Conservation (phyloP, 1,284 basidiomycete species). For the Cutaneotrichosporon mucoides region DNA sequence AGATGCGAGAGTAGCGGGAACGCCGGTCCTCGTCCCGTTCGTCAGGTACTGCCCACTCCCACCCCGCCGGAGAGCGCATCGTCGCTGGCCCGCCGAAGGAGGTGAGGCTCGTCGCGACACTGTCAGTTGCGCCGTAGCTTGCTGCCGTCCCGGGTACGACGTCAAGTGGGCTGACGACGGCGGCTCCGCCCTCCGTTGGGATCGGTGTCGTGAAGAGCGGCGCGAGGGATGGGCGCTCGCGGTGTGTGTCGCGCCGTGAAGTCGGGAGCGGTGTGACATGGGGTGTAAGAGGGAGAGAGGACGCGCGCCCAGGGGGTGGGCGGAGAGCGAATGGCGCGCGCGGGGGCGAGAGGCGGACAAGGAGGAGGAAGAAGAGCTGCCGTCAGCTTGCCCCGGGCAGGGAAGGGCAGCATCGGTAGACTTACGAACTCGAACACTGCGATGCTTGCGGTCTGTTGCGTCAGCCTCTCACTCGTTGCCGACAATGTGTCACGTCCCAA, state of each 20-base stretch:
- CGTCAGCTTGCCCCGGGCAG: background rate
- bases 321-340: constrained; percentile 3
- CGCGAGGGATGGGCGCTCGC: background rate
- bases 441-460: constrained; percentile 9
- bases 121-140: background rate
- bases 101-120: background rate
- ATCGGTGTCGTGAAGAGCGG: constrained; percentile 6
- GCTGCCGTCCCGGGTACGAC: too few relatives aligned
- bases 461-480: background rate
- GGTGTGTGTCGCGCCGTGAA: background rate
- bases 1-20: background rate
- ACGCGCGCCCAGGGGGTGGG: constrained; percentile 5
- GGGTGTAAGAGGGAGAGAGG: constrained; percentile 4
- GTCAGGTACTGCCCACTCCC: background rate
- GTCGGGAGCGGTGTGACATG: background rate
- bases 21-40: background rate
- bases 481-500: too few relatives aligned
- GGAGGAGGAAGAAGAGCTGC: constrained; percentile 18
- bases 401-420: background rate
- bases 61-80: background rate
- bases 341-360: constrained; percentile 13
- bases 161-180: background rate
- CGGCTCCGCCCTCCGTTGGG: background rate
- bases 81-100: background rate
- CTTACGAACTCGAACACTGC: constrained; percentile 17